phyloP scores from a whole-genome alignment of 75 land plant species.

The Gnetum montanum region DNA sequence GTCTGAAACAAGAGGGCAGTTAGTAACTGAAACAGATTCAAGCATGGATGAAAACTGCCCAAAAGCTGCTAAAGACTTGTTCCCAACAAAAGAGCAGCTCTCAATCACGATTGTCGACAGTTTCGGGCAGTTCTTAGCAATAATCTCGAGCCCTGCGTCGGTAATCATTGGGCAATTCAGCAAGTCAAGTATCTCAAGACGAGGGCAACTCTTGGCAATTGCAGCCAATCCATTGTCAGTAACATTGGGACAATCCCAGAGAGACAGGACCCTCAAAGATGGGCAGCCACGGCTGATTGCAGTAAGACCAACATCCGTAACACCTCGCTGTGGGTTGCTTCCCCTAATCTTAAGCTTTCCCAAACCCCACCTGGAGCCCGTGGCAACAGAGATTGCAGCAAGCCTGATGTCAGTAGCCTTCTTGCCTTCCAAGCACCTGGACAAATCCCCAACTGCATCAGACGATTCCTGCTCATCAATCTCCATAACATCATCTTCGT shows the following conservation, averaged over 20 bases:
- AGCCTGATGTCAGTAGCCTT: conserved; percentile 77
- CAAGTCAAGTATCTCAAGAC: conserved; percentile 65
- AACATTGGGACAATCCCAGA: conserved; percentile 64
- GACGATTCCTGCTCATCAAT: not conserved
- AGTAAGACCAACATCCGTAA: conserved; percentile 56
- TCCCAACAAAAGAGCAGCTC: conserved; percentile 42
- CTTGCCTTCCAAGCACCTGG: conserved; percentile 72
- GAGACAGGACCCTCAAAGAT: conserved; percentile 50
- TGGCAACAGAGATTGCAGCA: conserved; percentile 68
- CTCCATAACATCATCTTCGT: not conserved
- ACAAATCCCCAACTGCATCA: conserved; percentile 42
- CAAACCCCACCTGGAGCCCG: conserved; percentile 54
- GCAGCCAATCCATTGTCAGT: conserved; percentile 57
- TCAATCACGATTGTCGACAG: conserved; percentile 48
- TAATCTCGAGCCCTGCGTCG: conserved; percentile 47
- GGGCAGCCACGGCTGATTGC: conserved; percentile 69
- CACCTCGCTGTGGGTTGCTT: conserved; percentile 22
- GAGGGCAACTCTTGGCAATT: conserved; percentile 65
- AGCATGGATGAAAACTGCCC: conserved; percentile 49
- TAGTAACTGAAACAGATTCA: conserved; percentile 39
- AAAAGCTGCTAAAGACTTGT: conserved; percentile 47
- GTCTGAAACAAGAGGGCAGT: conserved; percentile 69
- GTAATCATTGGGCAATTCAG: conserved; percentile 55
- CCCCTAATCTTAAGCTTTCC: conserved; percentile 66
- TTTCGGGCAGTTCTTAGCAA: conserved; percentile 64